phyloP scores from a whole-genome alignment of 116 monocot genomes.

The Zostera marina region DNA sequence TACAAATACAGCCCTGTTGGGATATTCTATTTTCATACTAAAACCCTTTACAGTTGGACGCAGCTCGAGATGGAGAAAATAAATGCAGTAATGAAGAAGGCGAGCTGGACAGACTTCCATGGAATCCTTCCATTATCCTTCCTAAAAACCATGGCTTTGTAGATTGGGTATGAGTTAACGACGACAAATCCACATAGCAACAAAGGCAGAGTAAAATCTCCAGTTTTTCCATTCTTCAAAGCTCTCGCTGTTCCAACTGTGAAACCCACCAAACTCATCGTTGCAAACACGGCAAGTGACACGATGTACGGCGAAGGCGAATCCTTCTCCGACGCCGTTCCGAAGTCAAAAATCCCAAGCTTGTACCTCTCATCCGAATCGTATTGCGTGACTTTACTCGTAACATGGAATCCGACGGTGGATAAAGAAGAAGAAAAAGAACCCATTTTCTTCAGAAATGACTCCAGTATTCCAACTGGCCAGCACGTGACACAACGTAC shows the following conservation, averaged over 20 bases:
- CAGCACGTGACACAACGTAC: constrained; percentile 33
- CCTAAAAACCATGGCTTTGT: constrained; percentile 45
- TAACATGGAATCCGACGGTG: constrained; percentile 32
- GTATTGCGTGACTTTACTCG: constrained; percentile 45
- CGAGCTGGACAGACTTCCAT: constrained; percentile 1
- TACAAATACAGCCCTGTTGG: too few species aligned
- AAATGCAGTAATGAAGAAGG: not conserved
- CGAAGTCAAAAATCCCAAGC: constrained; percentile 32
- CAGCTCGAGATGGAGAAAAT: too few species aligned
- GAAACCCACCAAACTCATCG: constrained; percentile 24
- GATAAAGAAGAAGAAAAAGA: too few species aligned
- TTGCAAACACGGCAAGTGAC: constrained; percentile 19
- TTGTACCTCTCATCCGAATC: constrained; percentile 25
- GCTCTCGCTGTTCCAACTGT: constrained; percentile 13
- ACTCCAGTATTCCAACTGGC: constrained; percentile 29
- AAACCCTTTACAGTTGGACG: too few species aligned
- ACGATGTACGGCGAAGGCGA: constrained; percentile 57
- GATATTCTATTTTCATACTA: too few species aligned
- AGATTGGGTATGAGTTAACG: constrained; percentile 42
- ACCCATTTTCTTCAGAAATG: constrained; percentile 22
- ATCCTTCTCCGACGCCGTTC: constrained; percentile 27
- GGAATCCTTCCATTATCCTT: constrained; percentile 54
- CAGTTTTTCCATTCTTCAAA: not conserved
- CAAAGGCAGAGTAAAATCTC: constrained; percentile 35
- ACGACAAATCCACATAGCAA: constrained; percentile 34